A percentile compares a stretch with the other conserved stretches of the same genome.
phyloP scores from a whole-genome alignment of 2,329 filamentous ascomycete species.

The Fusarium pseudonygamai region DNA sequence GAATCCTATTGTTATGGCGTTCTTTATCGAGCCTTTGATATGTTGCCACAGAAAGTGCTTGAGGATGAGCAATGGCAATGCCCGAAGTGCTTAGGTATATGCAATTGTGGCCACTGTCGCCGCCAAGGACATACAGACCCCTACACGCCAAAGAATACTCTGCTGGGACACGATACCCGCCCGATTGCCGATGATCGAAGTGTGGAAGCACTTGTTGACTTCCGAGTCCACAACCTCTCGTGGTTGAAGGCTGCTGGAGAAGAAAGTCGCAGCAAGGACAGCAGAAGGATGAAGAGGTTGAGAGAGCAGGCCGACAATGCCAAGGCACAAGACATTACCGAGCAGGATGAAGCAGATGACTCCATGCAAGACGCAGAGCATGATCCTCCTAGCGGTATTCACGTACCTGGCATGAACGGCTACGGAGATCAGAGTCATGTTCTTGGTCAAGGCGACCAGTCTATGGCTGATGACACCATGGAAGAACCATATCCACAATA shows the following conservation, averaged over 20 bases:
- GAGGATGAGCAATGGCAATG: conserved; percentile 87
- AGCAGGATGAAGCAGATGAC: conserved; percentile 43
- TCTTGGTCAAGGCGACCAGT: conserved; percentile 34
- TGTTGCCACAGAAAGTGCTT: conserved; percentile 84
- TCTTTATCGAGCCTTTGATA: conserved; percentile 89
- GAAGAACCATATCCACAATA: conserved; percentile 15
- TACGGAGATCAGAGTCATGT: conserved; percentile 49
- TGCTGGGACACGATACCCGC: conserved; percentile 90
- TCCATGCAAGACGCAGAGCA: conserved; percentile 25
- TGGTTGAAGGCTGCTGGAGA: conserved; percentile 76
- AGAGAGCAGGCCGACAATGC: conserved; percentile 65
- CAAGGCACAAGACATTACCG: conserved; percentile 60
- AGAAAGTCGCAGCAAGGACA: conserved; percentile 65
- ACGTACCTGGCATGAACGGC: conserved; percentile 32
- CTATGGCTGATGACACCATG: conserved; percentile 6
- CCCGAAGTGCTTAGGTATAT: conserved; percentile 85
- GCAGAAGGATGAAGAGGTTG: conserved; percentile 66
- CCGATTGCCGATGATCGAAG: conserved; percentile 91
- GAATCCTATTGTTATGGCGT: conserved; percentile 92
- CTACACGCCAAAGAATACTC: conserved; percentile 86
- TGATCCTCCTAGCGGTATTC: conserved; percentile 6
- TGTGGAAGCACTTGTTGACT: conserved; percentile 90
- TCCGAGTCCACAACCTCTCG: conserved; percentile 84
- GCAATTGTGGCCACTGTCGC: conserved; percentile 85
- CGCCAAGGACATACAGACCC: conserved; percentile 72